A percentile compares a stretch with the other conserved stretches of the same genome.
Conservation (phyloP, 2,329 filamentous ascomycete species). For the Stachybotrys chartarum region DNA sequence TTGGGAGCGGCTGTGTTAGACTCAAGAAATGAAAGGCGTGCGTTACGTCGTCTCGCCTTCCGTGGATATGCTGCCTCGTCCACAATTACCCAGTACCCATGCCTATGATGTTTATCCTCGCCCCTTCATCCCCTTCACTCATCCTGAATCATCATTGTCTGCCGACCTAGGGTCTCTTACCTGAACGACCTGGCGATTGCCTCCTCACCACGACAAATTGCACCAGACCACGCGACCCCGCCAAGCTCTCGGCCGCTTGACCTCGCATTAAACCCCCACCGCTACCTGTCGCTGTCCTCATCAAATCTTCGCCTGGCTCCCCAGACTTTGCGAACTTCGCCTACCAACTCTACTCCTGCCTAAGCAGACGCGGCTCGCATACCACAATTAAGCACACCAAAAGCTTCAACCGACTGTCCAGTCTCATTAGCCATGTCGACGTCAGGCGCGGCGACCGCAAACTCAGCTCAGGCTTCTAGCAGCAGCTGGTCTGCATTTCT, state of each 20-base stretch:
- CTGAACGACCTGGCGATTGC: background rate
- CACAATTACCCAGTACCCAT: background rate
- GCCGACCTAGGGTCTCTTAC: background rate
- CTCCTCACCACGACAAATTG: background rate
- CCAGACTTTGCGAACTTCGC: too few species aligned
- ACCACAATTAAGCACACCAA: background rate
- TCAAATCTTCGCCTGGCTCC: background rate
- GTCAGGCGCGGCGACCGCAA: conserved; percentile 11
- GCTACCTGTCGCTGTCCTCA: background rate
- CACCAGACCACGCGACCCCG: background rate
- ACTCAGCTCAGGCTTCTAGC: conserved; percentile 29
- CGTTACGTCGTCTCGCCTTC: background rate
- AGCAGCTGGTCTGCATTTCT: conserved; percentile 46
- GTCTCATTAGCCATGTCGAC: conserved; percentile 20
- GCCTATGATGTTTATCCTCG: background rate
- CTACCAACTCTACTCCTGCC: too few species aligned
- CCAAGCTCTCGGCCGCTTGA: background rate
- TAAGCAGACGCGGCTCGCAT: too few species aligned
- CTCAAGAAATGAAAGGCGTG: background rate
- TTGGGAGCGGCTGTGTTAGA: background rate
- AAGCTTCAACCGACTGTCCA: background rate
- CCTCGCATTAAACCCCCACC: background rate
- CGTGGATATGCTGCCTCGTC: background rate
- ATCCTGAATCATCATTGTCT: background rate
- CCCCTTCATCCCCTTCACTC: background rate